phyloP scores from a whole-genome alignment of 1,284 basidiomycete genomes.

The Rhodotorula sp. region DNA sequence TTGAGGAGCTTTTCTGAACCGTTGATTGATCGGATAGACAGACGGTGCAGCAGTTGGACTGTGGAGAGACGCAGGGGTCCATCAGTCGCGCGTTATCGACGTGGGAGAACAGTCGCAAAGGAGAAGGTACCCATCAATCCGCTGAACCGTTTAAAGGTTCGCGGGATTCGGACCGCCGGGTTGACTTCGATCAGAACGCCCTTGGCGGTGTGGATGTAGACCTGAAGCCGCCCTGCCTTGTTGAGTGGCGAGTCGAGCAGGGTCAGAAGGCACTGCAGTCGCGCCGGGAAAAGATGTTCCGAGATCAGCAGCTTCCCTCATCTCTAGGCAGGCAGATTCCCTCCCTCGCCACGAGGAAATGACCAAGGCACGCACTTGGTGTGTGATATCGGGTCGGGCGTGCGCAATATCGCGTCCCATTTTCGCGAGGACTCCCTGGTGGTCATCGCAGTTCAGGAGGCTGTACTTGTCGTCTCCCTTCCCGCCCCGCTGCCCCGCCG shows the following conservation, averaged over 20 bases:
- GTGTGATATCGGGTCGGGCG: constrained; percentile 96
- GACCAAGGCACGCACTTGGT: constrained; percentile 66
- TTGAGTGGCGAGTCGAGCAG: constrained; percentile 96
- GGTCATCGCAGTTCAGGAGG: constrained; percentile 96
- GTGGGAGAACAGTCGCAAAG: too few species aligned
- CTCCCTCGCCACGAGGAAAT: too few species aligned
- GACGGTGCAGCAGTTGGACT: constrained; percentile 97
- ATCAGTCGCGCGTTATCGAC: not conserved
- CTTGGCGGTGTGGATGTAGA: constrained; percentile 97
- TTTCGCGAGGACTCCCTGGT: constrained; percentile 97
- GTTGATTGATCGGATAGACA: constrained; percentile 92
- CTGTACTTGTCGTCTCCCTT: constrained; percentile 88
- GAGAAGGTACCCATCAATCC: constrained; percentile 85
- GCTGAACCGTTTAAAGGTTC: constrained; percentile 98
- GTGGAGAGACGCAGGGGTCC: not conserved
- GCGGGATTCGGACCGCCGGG: constrained; percentile 92
- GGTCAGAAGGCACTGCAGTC: constrained; percentile 82
- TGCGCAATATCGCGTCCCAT: constrained; percentile 97
- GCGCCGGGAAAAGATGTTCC: not conserved
- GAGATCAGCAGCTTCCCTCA: not conserved
- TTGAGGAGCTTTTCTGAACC: constrained; percentile 95
- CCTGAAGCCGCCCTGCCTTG: constrained; percentile 93
- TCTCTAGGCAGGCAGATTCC: not conserved
- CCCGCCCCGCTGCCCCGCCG: constrained; percentile 51
- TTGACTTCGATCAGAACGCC: constrained; percentile 99